Percentiles rank a stretch among this genome's conserved stretches.
These are phyloP conservation scores for Phlyctochytrium bullatum DNA, from an alignment of 192 early-diverging fungal genomes.

Conservation along the genomic window DNA sequence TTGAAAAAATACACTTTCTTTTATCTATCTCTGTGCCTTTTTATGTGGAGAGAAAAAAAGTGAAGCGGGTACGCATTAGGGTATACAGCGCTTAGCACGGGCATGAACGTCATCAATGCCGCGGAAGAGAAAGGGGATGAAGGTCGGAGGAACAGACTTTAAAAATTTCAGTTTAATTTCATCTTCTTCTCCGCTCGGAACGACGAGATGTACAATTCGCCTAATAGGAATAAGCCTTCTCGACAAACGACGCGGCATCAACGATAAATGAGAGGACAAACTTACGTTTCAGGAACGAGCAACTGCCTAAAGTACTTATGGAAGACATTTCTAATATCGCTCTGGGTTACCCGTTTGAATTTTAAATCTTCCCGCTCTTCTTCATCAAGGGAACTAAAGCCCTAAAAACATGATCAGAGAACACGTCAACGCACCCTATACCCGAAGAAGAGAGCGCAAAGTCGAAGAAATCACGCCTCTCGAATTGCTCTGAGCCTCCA, in stretches of 20 bases:
- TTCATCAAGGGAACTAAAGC: conserved; percentile 52
- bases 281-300: conserved; percentile 23
- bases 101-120: no score
- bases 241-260: no score
- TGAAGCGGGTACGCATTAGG: no score
- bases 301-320: conserved; percentile 58
- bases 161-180: background rate
- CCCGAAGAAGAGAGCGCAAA: conserved; percentile 35
- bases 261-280: no score
- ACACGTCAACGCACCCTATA: conserved; percentile 15
- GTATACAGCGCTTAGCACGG: no score
- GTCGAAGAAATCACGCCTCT: conserved; percentile 31
- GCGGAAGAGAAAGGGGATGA: background rate
- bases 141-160: background rate
- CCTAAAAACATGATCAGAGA: conserved; percentile 41
- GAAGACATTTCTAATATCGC: conserved; percentile 56
- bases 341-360: conserved; percentile 47
- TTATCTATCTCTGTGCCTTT: background rate
- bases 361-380: conserved; percentile 37
- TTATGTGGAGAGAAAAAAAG: background rate
- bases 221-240: background rate
- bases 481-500: conserved; percentile 34
- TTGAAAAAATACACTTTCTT: no score
- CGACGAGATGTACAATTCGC: background rate
- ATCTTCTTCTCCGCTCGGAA: background rate